Evolutionary conservation across 1,284 basidiomycete genomes (phyloP).

Genomic region (Amylostereum areolatum): DNA sequence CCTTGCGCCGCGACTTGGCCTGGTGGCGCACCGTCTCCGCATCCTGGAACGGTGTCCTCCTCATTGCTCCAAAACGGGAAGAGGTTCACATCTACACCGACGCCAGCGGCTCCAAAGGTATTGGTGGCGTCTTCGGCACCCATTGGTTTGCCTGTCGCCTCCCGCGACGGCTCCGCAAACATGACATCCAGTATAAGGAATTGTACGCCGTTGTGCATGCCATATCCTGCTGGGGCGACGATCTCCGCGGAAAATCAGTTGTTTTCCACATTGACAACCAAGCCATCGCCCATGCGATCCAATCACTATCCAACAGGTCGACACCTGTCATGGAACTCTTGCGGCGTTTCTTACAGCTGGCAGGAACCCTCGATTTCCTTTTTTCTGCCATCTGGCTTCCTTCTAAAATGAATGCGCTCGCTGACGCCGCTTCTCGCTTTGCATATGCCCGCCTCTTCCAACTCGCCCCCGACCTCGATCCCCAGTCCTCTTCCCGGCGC

Average conservation of each 20-base stretch:
- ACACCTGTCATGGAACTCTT: no score
- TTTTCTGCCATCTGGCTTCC: no score
- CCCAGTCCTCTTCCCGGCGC: no score
- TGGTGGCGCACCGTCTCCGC: conserved; percentile 24
- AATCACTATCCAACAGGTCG: no score
- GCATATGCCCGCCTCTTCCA: no score
- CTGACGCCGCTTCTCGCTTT: no score
- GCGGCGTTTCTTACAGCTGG: no score
- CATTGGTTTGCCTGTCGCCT: conserved; percentile 8
- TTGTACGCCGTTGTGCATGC: conserved; percentile 22
- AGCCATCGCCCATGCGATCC: conserved; percentile 22
- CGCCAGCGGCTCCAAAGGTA: conserved; percentile 9
- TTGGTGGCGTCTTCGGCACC: conserved; percentile 7
- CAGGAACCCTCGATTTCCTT: no score
- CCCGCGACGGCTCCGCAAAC: neutral
- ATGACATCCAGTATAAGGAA: conserved; percentile 10
- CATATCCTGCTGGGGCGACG: conserved; percentile 21
- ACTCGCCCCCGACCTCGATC: no score
- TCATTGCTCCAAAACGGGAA: conserved; percentile 14
- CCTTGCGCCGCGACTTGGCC: no score
- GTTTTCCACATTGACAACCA: conserved; percentile 27
- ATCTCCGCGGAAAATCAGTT: conserved; percentile 15
- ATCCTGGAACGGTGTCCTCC: conserved; percentile 25
- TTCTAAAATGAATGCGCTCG: no score
- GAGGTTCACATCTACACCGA: conserved; percentile 9